Percentiles rank a stretch among this genome's conserved stretches.
These are phyloP conservation scores for Arthroderma uncinatum DNA, from an alignment of 2,329 filamentous ascomycete genomes.

Conservation along the genomic window DNA sequence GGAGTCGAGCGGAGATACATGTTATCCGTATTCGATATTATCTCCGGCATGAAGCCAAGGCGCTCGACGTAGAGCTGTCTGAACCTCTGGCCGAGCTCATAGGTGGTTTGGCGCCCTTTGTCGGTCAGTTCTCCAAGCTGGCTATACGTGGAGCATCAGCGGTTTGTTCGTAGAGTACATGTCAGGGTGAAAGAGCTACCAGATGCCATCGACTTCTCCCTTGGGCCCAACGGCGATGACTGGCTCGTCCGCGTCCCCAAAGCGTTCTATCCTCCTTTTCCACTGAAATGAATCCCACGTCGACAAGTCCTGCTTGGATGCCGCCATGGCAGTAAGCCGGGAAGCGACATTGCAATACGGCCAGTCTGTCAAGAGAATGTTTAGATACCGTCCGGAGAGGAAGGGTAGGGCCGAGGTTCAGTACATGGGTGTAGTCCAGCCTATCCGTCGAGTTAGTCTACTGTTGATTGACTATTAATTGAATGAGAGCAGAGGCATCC, in stretches of 20 bases:
- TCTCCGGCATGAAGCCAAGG: constrained; percentile 56
- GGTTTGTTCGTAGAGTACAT: neutral
- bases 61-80: constrained; percentile 64
- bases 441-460: constrained; percentile 21
- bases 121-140: constrained; percentile 60
- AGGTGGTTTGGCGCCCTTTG: constrained; percentile 59
- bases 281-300: constrained; percentile 51
- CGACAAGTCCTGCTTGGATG: constrained; percentile 42
- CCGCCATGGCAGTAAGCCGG: constrained; percentile 54
- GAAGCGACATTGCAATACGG: constrained; percentile 76
- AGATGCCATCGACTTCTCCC: constrained; percentile 67
- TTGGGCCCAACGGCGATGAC: constrained; percentile 55
- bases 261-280: constrained; percentile 69
- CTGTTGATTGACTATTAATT: constrained; percentile 5
- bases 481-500: neutral
- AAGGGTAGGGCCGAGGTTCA: neutral
- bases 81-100: constrained; percentile 55
- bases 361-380: constrained; percentile 48
- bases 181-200: constrained; percentile 39
- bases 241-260: constrained; percentile 59
- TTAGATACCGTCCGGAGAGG: constrained; percentile 9
- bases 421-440: constrained; percentile 41
- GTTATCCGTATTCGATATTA: constrained; percentile 45
- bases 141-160: constrained; percentile 20
- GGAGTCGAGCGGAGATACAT: constrained; percentile 66